phyloP scores from a whole-genome alignment of 106 monocot genomes.

The Phalaenopsis aphrodite region DNA sequence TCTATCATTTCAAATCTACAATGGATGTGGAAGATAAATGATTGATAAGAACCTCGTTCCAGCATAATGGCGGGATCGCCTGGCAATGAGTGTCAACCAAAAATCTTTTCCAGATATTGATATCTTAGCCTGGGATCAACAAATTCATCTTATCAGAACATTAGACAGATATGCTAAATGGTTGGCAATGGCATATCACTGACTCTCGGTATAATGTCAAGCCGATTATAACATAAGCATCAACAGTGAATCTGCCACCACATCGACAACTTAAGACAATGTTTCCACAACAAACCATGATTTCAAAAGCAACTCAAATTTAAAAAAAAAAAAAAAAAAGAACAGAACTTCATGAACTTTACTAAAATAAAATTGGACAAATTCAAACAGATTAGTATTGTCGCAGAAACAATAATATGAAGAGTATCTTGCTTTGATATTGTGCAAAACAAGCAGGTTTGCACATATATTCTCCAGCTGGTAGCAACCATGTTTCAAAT shows the following conservation, averaged over 20 bases:
- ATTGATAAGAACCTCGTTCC: conserved; percentile 69
- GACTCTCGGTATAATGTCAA: background rate
- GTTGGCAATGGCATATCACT: background rate
- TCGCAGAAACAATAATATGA: background rate
- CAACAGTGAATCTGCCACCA: background rate
- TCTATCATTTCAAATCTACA: background rate
- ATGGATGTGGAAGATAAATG: background rate
- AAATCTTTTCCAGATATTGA: conserved; percentile 69
- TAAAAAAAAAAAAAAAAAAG: background rate
- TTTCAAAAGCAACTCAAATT: background rate
- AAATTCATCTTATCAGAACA: background rate
- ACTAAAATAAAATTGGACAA: background rate
- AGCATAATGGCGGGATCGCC: conserved; percentile 92
- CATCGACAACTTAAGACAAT: background rate
- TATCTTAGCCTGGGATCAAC: conserved; percentile 49
- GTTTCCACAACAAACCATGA: background rate
- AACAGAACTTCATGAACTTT: background rate
- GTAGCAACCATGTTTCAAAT: background rate
- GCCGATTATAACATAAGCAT: background rate
- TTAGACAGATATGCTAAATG: background rate
- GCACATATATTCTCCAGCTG: background rate
- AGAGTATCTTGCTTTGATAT: background rate
- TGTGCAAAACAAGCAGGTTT: background rate
- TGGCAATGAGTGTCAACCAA: conserved; percentile 87
- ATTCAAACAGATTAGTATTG: background rate